Conservation (phyloP, 805 yeast genomes). For the Wickerhamiella siamensis region DNA sequence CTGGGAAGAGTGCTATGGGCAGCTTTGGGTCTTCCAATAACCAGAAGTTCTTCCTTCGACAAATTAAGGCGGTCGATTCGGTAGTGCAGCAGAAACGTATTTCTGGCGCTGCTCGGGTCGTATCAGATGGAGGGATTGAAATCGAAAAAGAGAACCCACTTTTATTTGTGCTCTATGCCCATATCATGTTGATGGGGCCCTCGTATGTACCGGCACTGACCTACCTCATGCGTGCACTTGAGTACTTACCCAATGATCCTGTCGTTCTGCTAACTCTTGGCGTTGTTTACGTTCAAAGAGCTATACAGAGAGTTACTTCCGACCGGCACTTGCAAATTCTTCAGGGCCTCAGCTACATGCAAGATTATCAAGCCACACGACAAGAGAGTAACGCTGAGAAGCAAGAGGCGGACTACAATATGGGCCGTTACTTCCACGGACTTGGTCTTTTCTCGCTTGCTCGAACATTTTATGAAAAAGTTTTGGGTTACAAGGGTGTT, state of each 20-base stretch:
- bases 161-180: conserved; percentile 63
- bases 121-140: conserved; percentile 26
- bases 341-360: conserved; percentile 69
- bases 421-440: conserved; percentile 76
- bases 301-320: conserved; percentile 77
- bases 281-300: conserved; percentile 69
- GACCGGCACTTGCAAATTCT: conserved; percentile 77
- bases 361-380: conserved; percentile 53
- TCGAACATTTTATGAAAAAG: conserved; percentile 55
- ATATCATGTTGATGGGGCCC: conserved; percentile 64
- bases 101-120: conserved; percentile 65
- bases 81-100: conserved; percentile 39
- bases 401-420: conserved; percentile 70
- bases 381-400: conserved; percentile 21
- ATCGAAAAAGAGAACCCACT: conserved; percentile 35
- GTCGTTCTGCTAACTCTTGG: conserved; percentile 63
- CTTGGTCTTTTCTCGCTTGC: conserved; percentile 69
- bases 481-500: conserved; percentile 31
- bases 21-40: conserved; percentile 63
- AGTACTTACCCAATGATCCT: conserved; percentile 58
- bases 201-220: conserved; percentile 73
- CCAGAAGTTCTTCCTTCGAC: conserved; percentile 81
- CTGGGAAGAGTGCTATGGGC: conserved; percentile 45
- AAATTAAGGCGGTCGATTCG: conserved; percentile 77
- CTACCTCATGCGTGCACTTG: conserved; percentile 59